A percentile compares a stretch with the other conserved stretches of the same genome.
These are phyloP conservation scores for Saccharomyces paradoxus DNA, from an alignment of 805 yeast genomes.

Conservation along the genomic window DNA sequence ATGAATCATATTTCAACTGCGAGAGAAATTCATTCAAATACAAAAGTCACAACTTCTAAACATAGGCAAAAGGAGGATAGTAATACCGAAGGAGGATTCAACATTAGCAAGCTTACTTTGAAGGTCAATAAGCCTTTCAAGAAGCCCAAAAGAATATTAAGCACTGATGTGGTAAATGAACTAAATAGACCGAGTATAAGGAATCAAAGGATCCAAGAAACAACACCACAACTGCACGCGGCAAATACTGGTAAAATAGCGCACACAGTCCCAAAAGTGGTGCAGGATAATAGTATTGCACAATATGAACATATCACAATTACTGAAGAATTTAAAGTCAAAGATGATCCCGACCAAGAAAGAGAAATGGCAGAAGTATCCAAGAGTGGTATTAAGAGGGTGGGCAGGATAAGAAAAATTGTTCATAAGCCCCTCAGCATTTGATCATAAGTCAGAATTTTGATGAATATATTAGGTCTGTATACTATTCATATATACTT, in stretches of 20 bases:
- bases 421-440: slow-evolving; percentile 7
- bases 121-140: slow-evolving; percentile 26
- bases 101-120: slow-evolving; percentile 14
- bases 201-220: background rate
- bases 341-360: background rate
- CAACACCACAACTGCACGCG: background rate
- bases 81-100: background rate
- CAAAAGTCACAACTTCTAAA: background rate
- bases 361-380: background rate
- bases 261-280: too few species aligned
- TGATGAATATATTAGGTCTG: background rate
- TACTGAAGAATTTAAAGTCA: background rate
- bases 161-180: background rate
- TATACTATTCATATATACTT: background rate
- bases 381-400: background rate
- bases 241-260: background rate
- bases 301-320: background rate
- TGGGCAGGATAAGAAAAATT: slow-evolving; percentile 8
- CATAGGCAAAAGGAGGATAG: background rate
- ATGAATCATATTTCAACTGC: background rate
- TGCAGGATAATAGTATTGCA: background rate
- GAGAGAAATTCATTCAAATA: background rate
- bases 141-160: slow-evolving; percentile 16
- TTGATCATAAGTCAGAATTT: background rate
- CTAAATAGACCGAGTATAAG: slow-evolving; percentile 11